Evolutionary conservation across 75 land plant genomes (phyloP).

Genomic region (Pinus tabuliformis): DNA sequence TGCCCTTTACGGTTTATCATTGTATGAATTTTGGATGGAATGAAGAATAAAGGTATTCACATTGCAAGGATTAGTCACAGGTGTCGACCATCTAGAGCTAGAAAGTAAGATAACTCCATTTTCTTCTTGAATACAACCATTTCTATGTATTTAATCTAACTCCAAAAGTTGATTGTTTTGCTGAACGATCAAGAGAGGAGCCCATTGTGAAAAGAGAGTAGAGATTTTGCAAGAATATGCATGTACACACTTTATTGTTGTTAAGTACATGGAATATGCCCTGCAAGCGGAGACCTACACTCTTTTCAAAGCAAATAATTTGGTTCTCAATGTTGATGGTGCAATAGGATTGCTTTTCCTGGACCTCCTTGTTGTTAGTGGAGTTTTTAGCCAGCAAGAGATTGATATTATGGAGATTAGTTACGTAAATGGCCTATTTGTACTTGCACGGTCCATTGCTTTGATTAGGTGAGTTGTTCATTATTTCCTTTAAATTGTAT

Average conservation of each 20-base stretch:
- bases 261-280: slow-evolving; percentile 97
- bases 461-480: slow-evolving; percentile 99
- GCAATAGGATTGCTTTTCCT: slow-evolving; percentile 95
- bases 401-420: slow-evolving; percentile 81
- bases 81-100: slow-evolving; percentile 17
- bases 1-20: slow-evolving; percentile 53
- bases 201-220: slow-evolving; percentile 95
- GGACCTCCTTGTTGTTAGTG: slow-evolving; percentile 85
- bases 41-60: slow-evolving; percentile 98
- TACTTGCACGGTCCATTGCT: slow-evolving; percentile 96
- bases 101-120: neutral
- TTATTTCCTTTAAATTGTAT: no score
- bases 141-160: neutral
- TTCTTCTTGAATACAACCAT: neutral
- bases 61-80: slow-evolving; percentile 99
- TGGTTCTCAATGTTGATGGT: slow-evolving; percentile 96
- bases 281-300: slow-evolving; percentile 95
- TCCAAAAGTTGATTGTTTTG: neutral
- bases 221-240: slow-evolving; percentile 84
- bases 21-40: slow-evolving; percentile 90
- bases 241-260: slow-evolving; percentile 80
- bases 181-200: slow-evolving; percentile 92
- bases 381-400: slow-evolving; percentile 93
- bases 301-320: slow-evolving; percentile 85
- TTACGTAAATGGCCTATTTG: slow-evolving; percentile 96